Evolutionary conservation across 306 rosid species (phyloP).

Genomic region (Vigna reflexopilosa): DNA sequence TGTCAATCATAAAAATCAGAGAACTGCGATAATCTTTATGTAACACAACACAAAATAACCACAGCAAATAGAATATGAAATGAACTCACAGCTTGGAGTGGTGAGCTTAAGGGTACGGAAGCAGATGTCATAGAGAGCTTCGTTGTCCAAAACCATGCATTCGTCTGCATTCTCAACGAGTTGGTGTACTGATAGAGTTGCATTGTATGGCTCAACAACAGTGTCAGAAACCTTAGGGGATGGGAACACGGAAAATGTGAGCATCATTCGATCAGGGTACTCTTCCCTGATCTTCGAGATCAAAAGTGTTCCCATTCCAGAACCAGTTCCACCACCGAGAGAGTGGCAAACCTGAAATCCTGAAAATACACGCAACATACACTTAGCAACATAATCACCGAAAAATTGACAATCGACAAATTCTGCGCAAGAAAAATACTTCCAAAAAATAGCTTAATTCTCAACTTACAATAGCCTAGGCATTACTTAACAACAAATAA

Average conservation of each 20-base stretch:
- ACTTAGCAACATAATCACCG: neutral
- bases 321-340: constrained; percentile 71
- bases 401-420: no score
- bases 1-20: neutral
- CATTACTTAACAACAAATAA: neutral
- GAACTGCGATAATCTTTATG: neutral
- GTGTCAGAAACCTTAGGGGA: constrained; percentile 72
- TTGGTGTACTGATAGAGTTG: constrained; percentile 71
- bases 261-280: constrained; percentile 74
- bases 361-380: neutral
- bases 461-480: neutral
- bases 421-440: no score
- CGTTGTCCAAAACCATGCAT: constrained; percentile 74
- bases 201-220: constrained; percentile 72
- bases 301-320: constrained; percentile 72
- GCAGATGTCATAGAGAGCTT: constrained; percentile 69
- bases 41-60: neutral
- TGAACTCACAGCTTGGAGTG: constrained; percentile 66
- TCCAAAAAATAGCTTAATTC: neutral
- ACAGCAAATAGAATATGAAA: neutral
- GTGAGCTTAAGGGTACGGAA: constrained; percentile 71
- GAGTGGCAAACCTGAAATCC: constrained; percentile 79
- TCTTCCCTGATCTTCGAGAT: constrained; percentile 74
- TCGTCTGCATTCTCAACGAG: constrained; percentile 74
- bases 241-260: constrained; percentile 69